Evolutionary conservation across 2,329 filamentous ascomycete genomes (phyloP).

Genomic region (Curvularia sp.): DNA sequence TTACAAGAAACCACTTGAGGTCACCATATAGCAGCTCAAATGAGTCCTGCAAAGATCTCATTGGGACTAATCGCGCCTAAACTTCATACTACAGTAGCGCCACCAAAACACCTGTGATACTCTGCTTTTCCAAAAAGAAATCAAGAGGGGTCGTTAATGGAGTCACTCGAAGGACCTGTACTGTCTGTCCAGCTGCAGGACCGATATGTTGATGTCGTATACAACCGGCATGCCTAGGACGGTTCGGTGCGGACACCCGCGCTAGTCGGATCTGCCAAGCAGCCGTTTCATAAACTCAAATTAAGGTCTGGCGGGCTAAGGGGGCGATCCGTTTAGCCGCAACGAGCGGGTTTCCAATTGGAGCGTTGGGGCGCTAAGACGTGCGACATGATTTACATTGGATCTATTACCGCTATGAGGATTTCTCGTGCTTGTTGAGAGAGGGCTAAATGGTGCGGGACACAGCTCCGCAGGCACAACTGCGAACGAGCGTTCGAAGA

Average conservation of each 20-base stretch:
- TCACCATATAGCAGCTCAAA: background rate
- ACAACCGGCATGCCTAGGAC: background rate
- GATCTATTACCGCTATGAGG: background rate
- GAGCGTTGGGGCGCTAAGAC: constrained; percentile 1
- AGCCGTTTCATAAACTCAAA: constrained; percentile 15
- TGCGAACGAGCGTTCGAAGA: background rate
- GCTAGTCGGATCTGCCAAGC: constrained; percentile 11
- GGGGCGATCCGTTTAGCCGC: constrained; percentile 16
- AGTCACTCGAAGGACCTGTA: background rate
- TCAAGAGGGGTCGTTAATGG: background rate
- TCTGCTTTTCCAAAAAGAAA: background rate
- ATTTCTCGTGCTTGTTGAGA: background rate
- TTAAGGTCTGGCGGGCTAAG: constrained; percentile 7
- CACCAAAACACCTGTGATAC: background rate
- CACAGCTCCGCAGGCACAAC: background rate
- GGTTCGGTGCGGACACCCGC: constrained; percentile 12
- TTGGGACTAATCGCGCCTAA: background rate
- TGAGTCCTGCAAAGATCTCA: background rate
- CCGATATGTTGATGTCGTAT: background rate
- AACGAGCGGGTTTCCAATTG: constrained; percentile 9
- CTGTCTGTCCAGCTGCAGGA: background rate
- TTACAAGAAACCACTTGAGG: background rate
- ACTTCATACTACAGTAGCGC: background rate
- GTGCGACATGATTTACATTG: constrained; percentile 2
- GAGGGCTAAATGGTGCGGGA: background rate